Evolutionary conservation across 352 stramenopile genomes (phyloP), one percentile per base, ranked within the genome.

Genomic region (Pythium coloratum): DNA sequence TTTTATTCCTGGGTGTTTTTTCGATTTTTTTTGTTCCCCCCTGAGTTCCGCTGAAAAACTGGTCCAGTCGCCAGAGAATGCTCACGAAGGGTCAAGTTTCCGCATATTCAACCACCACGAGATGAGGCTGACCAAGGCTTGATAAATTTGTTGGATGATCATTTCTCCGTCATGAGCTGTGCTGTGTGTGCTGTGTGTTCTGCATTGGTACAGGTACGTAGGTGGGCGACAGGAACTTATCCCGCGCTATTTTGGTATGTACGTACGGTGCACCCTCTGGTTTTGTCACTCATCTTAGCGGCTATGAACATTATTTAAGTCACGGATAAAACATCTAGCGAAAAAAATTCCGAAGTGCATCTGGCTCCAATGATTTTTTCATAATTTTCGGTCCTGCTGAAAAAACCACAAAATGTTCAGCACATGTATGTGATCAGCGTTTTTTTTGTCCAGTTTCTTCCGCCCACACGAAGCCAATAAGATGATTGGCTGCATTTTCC

Each of bases 401-500:
- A 30, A 14, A 32, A 16, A 32, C 44, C 14, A 20, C 30, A 24
- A 28, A 32, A 28, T 30, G 44, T 51, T 51, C 44, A 51, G 44
- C 44, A n/a, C n/a, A n/a, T n/a, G 8, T 20, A 32, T n/a, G 18
- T 5, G 20, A 51, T 51, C 33, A 16, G 58, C 16, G 34, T 18
- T 44, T 33, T 56, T 64, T 55, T 56, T 55, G 44, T 44, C 24
- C 55, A 38, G 36, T 50, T 61, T 50, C 40, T 38, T 61, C 42
- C 38, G 9, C 55, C 42, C 42, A 50, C 42, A 24, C 0, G 18
- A 9, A 16, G 51, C 32, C 18, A 59, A 36, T 6, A n/a, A 1
- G 51, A 40, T 58, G 51, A 58, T 58, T 58, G 51, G 51, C 32
- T 58, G 30, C 32, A 44, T 58, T 58, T 58, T 58, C 51, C 7